A percentile compares a stretch with the other conserved stretches of the same genome.
phyloP scores from a whole-genome alignment of 2,329 filamentous ascomycete genomes.

The Cytospora chrysosperma region DNA sequence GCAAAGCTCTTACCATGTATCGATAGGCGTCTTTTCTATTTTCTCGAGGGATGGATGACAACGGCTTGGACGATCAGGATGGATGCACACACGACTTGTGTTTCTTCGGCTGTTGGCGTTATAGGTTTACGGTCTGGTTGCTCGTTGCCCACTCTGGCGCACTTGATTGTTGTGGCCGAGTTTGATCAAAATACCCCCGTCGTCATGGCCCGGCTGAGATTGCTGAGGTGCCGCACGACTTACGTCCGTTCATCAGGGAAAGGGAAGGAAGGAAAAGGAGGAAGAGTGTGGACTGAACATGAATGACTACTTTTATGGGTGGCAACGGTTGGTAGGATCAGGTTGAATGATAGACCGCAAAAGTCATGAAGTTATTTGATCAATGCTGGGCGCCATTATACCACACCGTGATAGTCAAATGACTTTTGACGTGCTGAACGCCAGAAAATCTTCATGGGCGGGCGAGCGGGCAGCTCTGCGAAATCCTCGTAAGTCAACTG shows the following conservation, averaged over 20 bases:
- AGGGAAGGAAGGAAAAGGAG: constrained; percentile 33
- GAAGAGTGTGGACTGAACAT: constrained; percentile 33
- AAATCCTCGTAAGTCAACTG: not conserved
- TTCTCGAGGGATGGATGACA: not conserved
- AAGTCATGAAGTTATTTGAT: constrained; percentile 18
- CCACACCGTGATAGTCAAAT: not conserved
- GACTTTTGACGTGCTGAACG: not conserved
- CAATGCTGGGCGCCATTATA: not conserved
- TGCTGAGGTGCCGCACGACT: constrained; percentile 18
- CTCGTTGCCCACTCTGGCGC: constrained; percentile 18
- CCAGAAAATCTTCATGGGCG: too few relatives aligned
- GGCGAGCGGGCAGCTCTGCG: too few relatives aligned
- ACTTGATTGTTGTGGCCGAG: constrained; percentile 22
- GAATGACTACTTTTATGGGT: constrained; percentile 8
- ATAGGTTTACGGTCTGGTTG: constrained; percentile 23
- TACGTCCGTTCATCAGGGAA: constrained; percentile 23
- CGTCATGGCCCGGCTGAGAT: constrained; percentile 17
- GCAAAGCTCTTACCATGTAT: constrained; percentile 23
- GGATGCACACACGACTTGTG: constrained; percentile 17
- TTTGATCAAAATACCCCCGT: constrained; percentile 26
- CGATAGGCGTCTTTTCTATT: constrained; percentile 12
- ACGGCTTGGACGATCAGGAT: constrained; percentile 15
- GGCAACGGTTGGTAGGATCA: constrained; percentile 16
- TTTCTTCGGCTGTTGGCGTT: constrained; percentile 22
- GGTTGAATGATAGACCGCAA: constrained; percentile 23